These are phyloP conservation scores for Ceratobasidium sp. DNA, from an alignment of 1,284 basidiomycete genomes.

Conservation along the genomic window DNA sequence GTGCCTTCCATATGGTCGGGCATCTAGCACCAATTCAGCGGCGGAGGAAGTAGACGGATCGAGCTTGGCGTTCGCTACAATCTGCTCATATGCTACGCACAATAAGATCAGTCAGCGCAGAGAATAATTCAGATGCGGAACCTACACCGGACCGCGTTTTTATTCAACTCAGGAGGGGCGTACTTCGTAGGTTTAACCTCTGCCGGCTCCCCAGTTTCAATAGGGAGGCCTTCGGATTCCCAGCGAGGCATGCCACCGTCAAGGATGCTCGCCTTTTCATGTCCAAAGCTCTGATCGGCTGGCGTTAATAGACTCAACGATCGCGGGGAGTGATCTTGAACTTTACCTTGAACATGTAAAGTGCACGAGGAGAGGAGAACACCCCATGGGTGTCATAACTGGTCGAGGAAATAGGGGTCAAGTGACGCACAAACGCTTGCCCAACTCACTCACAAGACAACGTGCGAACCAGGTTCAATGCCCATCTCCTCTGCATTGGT, in stretches of 20 bases:
- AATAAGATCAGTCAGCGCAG: slow-evolving; percentile 50
- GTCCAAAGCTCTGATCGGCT: slow-evolving; percentile 74
- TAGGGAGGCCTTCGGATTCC: slow-evolving; percentile 76
- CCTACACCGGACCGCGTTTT: slow-evolving; percentile 73
- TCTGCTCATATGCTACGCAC: slow-evolving; percentile 81
- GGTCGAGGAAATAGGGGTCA: slow-evolving; percentile 47
- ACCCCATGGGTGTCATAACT: slow-evolving; percentile 90
- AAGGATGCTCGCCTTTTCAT: slow-evolving; percentile 85
- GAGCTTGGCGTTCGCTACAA: slow-evolving; percentile 77
- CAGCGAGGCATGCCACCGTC: slow-evolving; percentile 92
- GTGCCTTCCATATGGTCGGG: slow-evolving; percentile 82
- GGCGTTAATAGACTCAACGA: not conserved
- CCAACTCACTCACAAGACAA: slow-evolving; percentile 73
- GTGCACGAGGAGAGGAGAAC: slow-evolving; percentile 90
- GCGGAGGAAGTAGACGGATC: slow-evolving; percentile 62
- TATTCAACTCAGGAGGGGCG: slow-evolving; percentile 67
- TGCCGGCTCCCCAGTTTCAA: slow-evolving; percentile 65
- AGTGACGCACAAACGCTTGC: not conserved
- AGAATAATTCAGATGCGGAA: slow-evolving; percentile 41
- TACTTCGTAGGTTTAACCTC: slow-evolving; percentile 55
- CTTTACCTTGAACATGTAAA: slow-evolving; percentile 87
- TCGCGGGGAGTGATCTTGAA: slow-evolving; percentile 27
- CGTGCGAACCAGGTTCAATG: slow-evolving; percentile 80
- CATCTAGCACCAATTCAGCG: slow-evolving; percentile 87
- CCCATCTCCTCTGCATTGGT: slow-evolving; percentile 75